Conservation (phyloP, 1,284 basidiomycete species). For the Tremellales sp. region DNA sequence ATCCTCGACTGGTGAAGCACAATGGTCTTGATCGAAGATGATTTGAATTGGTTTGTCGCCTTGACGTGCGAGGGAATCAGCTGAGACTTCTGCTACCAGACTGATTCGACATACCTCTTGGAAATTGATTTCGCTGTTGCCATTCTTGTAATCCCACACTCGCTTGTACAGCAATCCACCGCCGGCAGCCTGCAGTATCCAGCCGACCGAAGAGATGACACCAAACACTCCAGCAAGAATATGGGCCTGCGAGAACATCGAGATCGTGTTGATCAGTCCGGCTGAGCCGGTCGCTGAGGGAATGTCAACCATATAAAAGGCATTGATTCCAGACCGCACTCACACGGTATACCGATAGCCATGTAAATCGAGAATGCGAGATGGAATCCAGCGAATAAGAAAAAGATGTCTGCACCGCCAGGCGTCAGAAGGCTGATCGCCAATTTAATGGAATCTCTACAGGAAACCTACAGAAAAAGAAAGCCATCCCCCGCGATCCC, state of each 20-base stretch:
- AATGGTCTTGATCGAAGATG: conserved; percentile 42
- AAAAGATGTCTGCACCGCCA: conserved; percentile 71
- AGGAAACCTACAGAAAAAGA: conserved; percentile 52
- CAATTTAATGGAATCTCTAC: not conserved
- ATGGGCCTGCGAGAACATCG: conserved; percentile 58
- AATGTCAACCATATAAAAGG: conserved; percentile 24
- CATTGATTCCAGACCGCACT: conserved; percentile 13
- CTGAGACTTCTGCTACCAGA: not conserved
- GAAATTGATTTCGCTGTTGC: conserved; percentile 45
- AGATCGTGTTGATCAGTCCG: conserved; percentile 89
- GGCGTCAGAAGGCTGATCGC: conserved; percentile 8
- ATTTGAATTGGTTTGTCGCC: conserved; percentile 41
- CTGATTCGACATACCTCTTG: conserved; percentile 20
- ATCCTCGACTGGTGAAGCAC: conserved; percentile 40
- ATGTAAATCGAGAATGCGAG: conserved; percentile 80
- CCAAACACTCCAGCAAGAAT: conserved; percentile 74
- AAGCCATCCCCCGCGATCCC: conserved; percentile 42
- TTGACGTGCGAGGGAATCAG: conserved; percentile 5
- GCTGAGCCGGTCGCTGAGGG: conserved; percentile 73
- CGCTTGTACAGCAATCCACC: conserved; percentile 46
- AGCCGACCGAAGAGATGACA: conserved; percentile 75
- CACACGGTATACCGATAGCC: conserved; percentile 74
- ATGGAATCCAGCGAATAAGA: conserved; percentile 92
- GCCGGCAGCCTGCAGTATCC: conserved; percentile 68
- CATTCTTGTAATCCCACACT: conserved; percentile 49